phyloP scores from a whole-genome alignment of 2,329 filamentous ascomycete species.

The Claviceps humidiphila region DNA sequence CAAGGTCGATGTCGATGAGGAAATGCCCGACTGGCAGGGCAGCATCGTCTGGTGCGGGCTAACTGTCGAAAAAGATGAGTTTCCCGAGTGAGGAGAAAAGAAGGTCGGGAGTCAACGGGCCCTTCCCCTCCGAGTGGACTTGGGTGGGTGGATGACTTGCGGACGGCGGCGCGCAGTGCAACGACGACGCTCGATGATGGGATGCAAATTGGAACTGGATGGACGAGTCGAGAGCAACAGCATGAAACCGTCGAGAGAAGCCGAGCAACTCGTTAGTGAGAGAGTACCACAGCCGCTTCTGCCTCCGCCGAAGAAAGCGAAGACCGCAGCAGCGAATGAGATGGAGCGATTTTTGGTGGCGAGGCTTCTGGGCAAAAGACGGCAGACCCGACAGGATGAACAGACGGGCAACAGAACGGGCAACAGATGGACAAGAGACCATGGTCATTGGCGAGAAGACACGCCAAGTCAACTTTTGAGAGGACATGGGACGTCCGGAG shows the following conservation, averaged over 20 bases:
- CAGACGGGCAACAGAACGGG: too few relatives aligned
- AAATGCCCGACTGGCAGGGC: neutral
- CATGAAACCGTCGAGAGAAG: neutral
- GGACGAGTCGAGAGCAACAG: neutral
- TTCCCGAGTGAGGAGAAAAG: slow-evolving; percentile 1
- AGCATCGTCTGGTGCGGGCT: slow-evolving; percentile 3
- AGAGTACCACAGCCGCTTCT: neutral
- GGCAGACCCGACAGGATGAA: too few relatives aligned
- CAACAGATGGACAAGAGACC: too few relatives aligned
- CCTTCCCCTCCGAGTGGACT: neutral
- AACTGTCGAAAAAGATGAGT: neutral
- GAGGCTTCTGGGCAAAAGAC: too few relatives aligned
- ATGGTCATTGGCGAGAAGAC: too few relatives aligned
- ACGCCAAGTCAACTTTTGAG: too few relatives aligned
- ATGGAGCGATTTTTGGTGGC: neutral
- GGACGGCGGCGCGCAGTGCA: neutral
- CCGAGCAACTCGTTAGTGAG: neutral
- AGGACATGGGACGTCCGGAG: too few relatives aligned
- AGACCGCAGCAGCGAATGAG: neutral
- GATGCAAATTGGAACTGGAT: neutral
- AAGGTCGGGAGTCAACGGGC: neutral
- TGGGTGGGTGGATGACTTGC: neutral
- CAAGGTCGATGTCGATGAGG: neutral
- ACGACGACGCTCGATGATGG: neutral
- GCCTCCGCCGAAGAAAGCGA: neutral